These are phyloP conservation scores for Penicillium riverlandense DNA, from an alignment of 495 filamentous ascomycete species.

Conservation along the genomic window DNA sequence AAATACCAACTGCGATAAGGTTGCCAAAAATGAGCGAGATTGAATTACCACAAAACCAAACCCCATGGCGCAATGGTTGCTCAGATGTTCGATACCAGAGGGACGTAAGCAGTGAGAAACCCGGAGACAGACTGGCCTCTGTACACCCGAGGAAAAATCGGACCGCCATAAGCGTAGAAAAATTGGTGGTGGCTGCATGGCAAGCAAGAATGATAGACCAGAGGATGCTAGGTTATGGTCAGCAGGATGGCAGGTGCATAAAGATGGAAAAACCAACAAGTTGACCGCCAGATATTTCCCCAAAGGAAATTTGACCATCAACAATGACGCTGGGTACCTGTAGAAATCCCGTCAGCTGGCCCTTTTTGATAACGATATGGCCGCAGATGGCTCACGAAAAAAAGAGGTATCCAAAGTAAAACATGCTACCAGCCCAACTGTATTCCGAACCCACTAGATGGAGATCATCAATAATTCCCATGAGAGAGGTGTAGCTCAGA, in stretches of 20 bases:
- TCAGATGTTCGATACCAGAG: slow-evolving; percentile 39
- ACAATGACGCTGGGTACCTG: slow-evolving; percentile 27
- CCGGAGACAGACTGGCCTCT: slow-evolving; percentile 35
- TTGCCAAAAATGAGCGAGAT: slow-evolving; percentile 17
- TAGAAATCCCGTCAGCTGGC: background rate
- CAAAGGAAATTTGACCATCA: slow-evolving; percentile 31
- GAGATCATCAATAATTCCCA: slow-evolving; percentile 38
- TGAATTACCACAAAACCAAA: slow-evolving; percentile 37
- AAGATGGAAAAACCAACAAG: slow-evolving; percentile 25
- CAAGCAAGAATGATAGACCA: slow-evolving; percentile 41
- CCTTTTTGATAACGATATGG: no score
- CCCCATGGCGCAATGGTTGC: slow-evolving; percentile 44
- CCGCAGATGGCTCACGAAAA: slow-evolving; percentile 18
- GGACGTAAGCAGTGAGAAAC: slow-evolving; percentile 21
- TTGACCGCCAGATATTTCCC: slow-evolving; percentile 43
- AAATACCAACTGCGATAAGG: slow-evolving; percentile 16
- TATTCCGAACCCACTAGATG: slow-evolving; percentile 45
- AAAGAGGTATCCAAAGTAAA: slow-evolving; percentile 53
- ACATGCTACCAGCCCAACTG: slow-evolving; percentile 44
- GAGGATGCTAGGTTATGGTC: slow-evolving; percentile 8
- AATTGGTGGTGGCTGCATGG: slow-evolving; percentile 40
- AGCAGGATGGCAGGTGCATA: background rate
- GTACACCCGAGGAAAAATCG: slow-evolving; percentile 43
- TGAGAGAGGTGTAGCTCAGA: slow-evolving; percentile 21
- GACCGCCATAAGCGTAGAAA: slow-evolving; percentile 36